Percentiles rank a stretch among this genome's conserved stretches.
These are phyloP conservation scores for Bassia scoparia DNA, from an alignment of 148 eudicot genomes.

Conservation along the genomic window DNA sequence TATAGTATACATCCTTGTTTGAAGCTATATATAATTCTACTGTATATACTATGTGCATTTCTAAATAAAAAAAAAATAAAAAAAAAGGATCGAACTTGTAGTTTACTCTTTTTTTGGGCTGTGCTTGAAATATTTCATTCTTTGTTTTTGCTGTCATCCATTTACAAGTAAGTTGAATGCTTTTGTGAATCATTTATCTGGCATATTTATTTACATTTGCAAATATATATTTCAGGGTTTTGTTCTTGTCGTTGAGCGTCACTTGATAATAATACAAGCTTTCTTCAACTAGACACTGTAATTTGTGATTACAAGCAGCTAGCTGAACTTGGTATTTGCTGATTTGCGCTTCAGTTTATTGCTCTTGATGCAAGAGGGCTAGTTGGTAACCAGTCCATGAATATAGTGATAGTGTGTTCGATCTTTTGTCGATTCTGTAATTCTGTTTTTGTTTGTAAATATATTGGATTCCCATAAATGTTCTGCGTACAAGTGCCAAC, in stretches of 20 bases:
- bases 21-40: not conserved
- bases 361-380: not conserved
- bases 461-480: not conserved
- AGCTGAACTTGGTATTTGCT: not conserved
- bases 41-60: not conserved
- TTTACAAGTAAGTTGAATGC: constrained; percentile 9
- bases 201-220: not conserved
- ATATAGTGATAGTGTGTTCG: not conserved
- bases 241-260: constrained; percentile 10
- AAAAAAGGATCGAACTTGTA: no score
- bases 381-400: not conserved
- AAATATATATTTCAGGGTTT: not conserved
- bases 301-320: not conserved
- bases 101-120: no score
- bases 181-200: not conserved
- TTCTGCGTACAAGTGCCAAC: not conserved
- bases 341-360: not conserved
- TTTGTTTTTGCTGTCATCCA: not conserved
- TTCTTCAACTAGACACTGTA: not conserved
- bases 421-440: not conserved
- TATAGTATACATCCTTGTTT: not conserved
- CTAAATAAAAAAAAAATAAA: no score
- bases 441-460: not conserved
- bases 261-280: not conserved
- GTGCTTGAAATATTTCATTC: no score